Evolutionary conservation across 1,284 basidiomycete genomes (phyloP).

Genomic region (Pyrrhoderma lamaoense): DNA sequence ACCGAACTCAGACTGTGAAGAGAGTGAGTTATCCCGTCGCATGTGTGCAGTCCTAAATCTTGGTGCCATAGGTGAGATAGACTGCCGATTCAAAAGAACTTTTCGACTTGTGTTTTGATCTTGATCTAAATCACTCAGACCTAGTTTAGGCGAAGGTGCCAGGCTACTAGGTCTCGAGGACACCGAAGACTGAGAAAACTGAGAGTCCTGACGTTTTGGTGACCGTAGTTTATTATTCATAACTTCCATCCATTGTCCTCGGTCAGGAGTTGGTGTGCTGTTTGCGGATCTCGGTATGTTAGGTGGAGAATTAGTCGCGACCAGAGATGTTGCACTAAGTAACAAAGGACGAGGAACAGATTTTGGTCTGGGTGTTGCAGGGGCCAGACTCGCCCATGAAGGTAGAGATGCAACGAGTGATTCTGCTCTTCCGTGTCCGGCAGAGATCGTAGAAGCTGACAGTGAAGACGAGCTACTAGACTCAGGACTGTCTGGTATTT

Average conservation of each 20-base stretch:
- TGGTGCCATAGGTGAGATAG: slow-evolving; percentile 66
- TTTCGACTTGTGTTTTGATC: slow-evolving; percentile 46
- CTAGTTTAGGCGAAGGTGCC: slow-evolving; percentile 26
- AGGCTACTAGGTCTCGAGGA: slow-evolving; percentile 48
- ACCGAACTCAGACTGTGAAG: slow-evolving; percentile 16
- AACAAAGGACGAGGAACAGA: slow-evolving; percentile 49
- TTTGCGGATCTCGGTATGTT: slow-evolving; percentile 33
- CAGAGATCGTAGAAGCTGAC: slow-evolving; percentile 12
- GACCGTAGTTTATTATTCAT: slow-evolving; percentile 31
- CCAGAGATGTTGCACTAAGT: slow-evolving; percentile 38
- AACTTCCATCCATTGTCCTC: slow-evolving; percentile 43
- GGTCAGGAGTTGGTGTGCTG: slow-evolving; percentile 26
- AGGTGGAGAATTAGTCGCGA: slow-evolving; percentile 33
- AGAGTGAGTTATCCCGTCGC: slow-evolving; percentile 8
- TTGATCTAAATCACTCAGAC: slow-evolving; percentile 48
- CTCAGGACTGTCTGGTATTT: slow-evolving; percentile 37
- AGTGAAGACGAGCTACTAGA: slow-evolving; percentile 28
- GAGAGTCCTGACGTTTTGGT: slow-evolving; percentile 40
- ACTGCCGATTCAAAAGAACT: slow-evolving; percentile 56
- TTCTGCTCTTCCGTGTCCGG: slow-evolving; percentile 4
- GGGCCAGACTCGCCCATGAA: slow-evolving; percentile 30
- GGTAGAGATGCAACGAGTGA: slow-evolving; percentile 24
- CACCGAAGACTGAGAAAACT: slow-evolving; percentile 39
- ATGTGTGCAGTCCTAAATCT: slow-evolving; percentile 31
- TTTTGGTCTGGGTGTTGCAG: slow-evolving; percentile 29